phyloP scores from a whole-genome alignment of 352 stramenopile species.

The Phytophthora sojae region DNA sequence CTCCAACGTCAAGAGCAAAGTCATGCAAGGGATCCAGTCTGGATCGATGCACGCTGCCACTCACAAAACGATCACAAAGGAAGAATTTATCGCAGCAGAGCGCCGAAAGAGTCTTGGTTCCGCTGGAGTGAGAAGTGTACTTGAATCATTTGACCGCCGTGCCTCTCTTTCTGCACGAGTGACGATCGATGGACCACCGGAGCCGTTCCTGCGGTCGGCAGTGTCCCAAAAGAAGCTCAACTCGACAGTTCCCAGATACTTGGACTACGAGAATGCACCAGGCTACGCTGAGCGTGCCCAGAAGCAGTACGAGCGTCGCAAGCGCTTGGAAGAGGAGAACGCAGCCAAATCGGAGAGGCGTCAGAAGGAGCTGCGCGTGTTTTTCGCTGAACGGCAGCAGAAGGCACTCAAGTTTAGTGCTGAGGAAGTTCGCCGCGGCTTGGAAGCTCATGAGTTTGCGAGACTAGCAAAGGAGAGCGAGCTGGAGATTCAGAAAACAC shows the following conservation, averaged over 20 bases:
- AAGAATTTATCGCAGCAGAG: conserved; percentile 49
- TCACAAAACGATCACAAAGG: conserved; percentile 48
- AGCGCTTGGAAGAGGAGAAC: conserved; percentile 72
- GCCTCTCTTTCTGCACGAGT: conserved; percentile 33
- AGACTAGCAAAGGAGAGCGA: conserved; percentile 40
- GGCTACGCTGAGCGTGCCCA: conserved; percentile 59
- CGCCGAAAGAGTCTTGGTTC: conserved; percentile 52
- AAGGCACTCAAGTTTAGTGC: conserved; percentile 47
- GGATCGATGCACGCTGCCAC: conserved; percentile 16
- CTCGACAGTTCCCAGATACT: conserved; percentile 62
- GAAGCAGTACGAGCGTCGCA: conserved; percentile 69
- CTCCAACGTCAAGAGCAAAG: conserved; percentile 63
- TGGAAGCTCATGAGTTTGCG: conserved; percentile 60
- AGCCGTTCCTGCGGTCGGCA: conserved; percentile 44
- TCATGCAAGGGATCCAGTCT: conserved; percentile 39
- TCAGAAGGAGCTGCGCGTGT: conserved; percentile 55
- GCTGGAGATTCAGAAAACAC: conserved; percentile 19
- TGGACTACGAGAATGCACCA: conserved; percentile 63
- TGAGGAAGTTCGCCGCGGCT: conserved; percentile 59
- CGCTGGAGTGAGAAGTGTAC: conserved; percentile 22
- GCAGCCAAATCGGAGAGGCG: conserved; percentile 64
- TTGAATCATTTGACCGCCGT: conserved; percentile 35
- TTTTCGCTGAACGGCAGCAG: conserved; percentile 58
- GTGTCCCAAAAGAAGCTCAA: conserved; percentile 54
- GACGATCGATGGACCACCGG: conserved; percentile 28